A percentile compares a stretch with the other conserved stretches of the same genome.
Evolutionary conservation across 495 filamentous ascomycete genomes (phyloP).

Genomic region (Aspergillus saccharolyticus): DNA sequence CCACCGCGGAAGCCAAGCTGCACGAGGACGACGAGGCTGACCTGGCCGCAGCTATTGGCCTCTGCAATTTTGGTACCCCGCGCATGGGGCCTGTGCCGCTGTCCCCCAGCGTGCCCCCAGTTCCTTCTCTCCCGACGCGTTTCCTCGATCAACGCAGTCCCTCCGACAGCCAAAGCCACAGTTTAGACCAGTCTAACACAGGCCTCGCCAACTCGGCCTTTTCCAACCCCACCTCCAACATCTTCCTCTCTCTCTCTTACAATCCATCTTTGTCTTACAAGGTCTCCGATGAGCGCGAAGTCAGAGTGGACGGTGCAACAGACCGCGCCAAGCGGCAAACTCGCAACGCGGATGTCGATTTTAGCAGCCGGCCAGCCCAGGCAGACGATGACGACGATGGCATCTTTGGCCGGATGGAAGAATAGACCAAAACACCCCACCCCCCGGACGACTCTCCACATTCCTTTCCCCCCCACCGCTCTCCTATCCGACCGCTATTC

Average conservation of each 20-base stretch:
- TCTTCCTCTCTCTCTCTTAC: constrained; percentile 38
- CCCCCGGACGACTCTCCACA: not conserved
- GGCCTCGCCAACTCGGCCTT: constrained; percentile 45
- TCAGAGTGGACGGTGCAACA: constrained; percentile 27
- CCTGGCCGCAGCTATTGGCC: constrained; percentile 83
- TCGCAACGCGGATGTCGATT: constrained; percentile 72
- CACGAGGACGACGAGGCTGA: constrained; percentile 57
- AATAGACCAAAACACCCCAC: constrained; percentile 45
- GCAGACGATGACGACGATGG: constrained; percentile 92
- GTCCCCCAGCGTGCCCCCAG: constrained; percentile 74
- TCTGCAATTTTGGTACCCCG: constrained; percentile 87
- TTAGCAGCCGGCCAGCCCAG: constrained; percentile 57
- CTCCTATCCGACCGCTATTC: constrained; percentile 4
- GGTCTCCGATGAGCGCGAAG: constrained; percentile 44
- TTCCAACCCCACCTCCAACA: constrained; percentile 30
- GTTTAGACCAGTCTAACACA: constrained; percentile 23
- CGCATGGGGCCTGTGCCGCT: constrained; percentile 65
- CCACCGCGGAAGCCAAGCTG: constrained; percentile 54
- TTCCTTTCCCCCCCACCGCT: constrained; percentile 1
- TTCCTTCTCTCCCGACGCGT: constrained; percentile 71
- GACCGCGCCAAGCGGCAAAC: constrained; percentile 45
- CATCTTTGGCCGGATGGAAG: constrained; percentile 94
- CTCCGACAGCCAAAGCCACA: constrained; percentile 21
- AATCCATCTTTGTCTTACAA: constrained; percentile 48
- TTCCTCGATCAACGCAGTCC: constrained; percentile 37